Conservation (phyloP, 495 filamentous ascomycete genomes). For the Glonium stellatum region DNA sequence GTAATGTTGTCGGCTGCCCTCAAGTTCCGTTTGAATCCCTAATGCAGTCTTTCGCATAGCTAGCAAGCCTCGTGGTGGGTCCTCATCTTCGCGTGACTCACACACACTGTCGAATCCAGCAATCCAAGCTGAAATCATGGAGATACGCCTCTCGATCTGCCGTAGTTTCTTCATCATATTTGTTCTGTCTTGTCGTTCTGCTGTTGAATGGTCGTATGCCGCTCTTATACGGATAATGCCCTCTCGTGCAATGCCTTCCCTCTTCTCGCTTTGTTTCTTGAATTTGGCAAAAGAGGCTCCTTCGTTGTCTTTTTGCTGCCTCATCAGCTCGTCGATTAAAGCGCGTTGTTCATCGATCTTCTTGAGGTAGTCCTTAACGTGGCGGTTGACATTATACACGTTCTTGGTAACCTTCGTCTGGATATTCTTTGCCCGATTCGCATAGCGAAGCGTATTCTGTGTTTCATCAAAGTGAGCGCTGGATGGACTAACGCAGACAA, state of each 20-base stretch:
- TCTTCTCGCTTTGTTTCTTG: constrained; percentile 77
- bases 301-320: constrained; percentile 87
- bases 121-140: constrained; percentile 81
- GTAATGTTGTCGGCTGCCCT: constrained; percentile 80
- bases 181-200: constrained; percentile 71
- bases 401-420: constrained; percentile 98
- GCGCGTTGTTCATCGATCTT: constrained; percentile 96
- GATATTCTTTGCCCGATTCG: constrained; percentile 98
- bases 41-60: constrained; percentile 82
- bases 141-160: constrained; percentile 77
- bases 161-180: constrained; percentile 74
- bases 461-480: constrained; percentile 98
- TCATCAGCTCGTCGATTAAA: constrained; percentile 87
- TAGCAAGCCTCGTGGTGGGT: constrained; percentile 56
- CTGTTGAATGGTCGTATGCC: constrained; percentile 76
- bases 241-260: constrained; percentile 69
- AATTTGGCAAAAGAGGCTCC: constrained; percentile 81
- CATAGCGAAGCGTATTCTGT: constrained; percentile 95
- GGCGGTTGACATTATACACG: constrained; percentile 97
- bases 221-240: constrained; percentile 70
- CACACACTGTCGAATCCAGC: constrained; percentile 83
- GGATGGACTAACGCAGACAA: constrained; percentile 94
- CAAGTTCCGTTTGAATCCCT: constrained; percentile 79
- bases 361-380: constrained; percentile 96
- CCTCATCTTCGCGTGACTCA: constrained; percentile 59